A percentile compares a stretch with the other conserved stretches of the same genome.
phyloP scores from a whole-genome alignment of 371 early-diverging fungal species.

The Circinella minor region DNA sequence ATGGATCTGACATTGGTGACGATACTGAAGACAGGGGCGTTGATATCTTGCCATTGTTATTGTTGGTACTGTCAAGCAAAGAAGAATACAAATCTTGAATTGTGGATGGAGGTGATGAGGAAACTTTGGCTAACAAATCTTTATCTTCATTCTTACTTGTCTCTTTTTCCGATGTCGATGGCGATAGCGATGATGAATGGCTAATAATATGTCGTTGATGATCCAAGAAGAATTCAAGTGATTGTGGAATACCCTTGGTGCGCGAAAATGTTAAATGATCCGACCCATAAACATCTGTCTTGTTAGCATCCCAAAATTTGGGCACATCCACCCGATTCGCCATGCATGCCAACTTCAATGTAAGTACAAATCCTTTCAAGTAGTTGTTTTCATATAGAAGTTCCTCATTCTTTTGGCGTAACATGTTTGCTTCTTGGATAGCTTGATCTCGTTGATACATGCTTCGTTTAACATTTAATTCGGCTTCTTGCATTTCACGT shows the following conservation, averaged over 20 bases:
- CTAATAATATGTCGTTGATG: slow-evolving; percentile 19
- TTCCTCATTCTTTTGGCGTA: slow-evolving; percentile 27
- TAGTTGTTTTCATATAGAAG: slow-evolving; percentile 39
- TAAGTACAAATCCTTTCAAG: slow-evolving; percentile 35
- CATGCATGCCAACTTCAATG: slow-evolving; percentile 39
- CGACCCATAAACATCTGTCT: slow-evolving; percentile 13
- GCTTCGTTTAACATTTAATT: slow-evolving; percentile 47
- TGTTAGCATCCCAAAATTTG: slow-evolving; percentile 38
- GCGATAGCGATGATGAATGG: background rate
- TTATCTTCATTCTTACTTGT: background rate
- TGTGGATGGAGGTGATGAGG: slow-evolving; percentile 33
- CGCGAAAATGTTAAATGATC: slow-evolving; percentile 11
- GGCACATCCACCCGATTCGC: slow-evolving; percentile 43
- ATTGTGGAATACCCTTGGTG: slow-evolving; percentile 21
- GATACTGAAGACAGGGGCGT: background rate
- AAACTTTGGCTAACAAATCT: background rate
- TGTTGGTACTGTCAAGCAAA: slow-evolving; percentile 41
- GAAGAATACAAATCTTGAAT: slow-evolving; percentile 75
- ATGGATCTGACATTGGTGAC: background rate
- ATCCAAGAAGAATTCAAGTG: slow-evolving; percentile 25
- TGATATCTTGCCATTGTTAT: background rate
- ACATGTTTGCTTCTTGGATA: slow-evolving; percentile 23
- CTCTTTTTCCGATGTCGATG: background rate
- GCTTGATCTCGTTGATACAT: slow-evolving; percentile 38
- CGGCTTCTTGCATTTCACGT: slow-evolving; percentile 73